A percentile compares a stretch with the other conserved stretches of the same genome.
These are phyloP conservation scores for Yamadazyma kitorensis DNA, from an alignment of 805 yeast species.

Conservation along the genomic window DNA sequence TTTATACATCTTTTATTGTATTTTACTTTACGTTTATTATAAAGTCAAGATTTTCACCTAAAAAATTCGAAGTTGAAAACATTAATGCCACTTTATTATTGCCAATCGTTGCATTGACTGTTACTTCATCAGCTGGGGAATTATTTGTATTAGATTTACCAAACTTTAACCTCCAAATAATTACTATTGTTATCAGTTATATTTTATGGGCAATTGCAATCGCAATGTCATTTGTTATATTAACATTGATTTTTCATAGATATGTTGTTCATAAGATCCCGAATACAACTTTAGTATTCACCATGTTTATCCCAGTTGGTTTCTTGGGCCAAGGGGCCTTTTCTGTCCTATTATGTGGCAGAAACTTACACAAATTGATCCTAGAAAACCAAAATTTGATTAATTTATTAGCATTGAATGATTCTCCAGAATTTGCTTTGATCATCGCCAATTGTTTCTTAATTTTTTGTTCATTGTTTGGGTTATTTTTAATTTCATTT, in stretches of 20 bases:
- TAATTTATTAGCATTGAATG: constrained; percentile 5
- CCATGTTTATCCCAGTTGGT: constrained; percentile 79
- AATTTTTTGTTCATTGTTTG: constrained; percentile 27
- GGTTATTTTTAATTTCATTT: constrained; percentile 47
- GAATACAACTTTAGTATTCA: constrained; percentile 49
- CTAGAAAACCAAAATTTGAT: background rate
- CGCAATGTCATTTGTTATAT: constrained; percentile 52
- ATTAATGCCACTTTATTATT: constrained; percentile 60
- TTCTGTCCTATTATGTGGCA: constrained; percentile 57
- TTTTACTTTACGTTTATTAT: constrained; percentile 47
- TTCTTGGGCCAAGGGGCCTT: constrained; percentile 83
- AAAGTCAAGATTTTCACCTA: constrained; percentile 24
- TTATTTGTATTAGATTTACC: constrained; percentile 47
- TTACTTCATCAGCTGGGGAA: constrained; percentile 70
- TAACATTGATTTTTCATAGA: constrained; percentile 59
- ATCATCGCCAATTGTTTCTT: constrained; percentile 5
- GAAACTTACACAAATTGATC: constrained; percentile 29
- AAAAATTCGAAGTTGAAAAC: constrained; percentile 19
- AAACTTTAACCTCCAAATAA: constrained; percentile 38
- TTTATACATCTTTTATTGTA: constrained; percentile 60
- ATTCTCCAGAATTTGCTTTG: constrained; percentile 9
- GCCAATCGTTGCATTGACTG: constrained; percentile 80
- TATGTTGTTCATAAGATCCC: constrained; percentile 61
- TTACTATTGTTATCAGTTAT: constrained; percentile 53
- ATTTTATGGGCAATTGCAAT: constrained; percentile 72